phyloP scores from a whole-genome alignment of 2,329 filamentous ascomycete species.

The Phyllosticta ampelicida region DNA sequence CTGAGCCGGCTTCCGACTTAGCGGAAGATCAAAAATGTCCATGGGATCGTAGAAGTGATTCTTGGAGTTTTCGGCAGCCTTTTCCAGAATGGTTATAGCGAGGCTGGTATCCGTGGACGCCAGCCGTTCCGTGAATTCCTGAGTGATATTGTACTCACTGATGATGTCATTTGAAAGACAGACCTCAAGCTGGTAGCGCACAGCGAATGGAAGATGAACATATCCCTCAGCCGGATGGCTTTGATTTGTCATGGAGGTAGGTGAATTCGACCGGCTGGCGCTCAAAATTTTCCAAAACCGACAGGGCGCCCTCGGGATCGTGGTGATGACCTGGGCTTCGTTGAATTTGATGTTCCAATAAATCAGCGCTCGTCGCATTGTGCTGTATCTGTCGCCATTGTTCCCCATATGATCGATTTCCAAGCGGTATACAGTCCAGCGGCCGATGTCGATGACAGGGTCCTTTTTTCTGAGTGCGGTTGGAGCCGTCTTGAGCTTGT shows the following conservation, averaged over 20 bases:
- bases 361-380: slow-evolving; percentile 45
- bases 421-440: slow-evolving; percentile 53
- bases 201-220: slow-evolving; percentile 49
- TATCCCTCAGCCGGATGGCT: background rate
- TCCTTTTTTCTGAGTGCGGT: slow-evolving; percentile 30
- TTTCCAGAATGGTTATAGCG: slow-evolving; percentile 61
- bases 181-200: slow-evolving; percentile 85
- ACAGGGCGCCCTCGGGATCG: slow-evolving; percentile 16
- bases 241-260: background rate
- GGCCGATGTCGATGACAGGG: slow-evolving; percentile 30
- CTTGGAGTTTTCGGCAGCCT: slow-evolving; percentile 52
- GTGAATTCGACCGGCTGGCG: background rate
- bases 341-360: slow-evolving; percentile 61
- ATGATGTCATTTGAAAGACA: slow-evolving; percentile 74
- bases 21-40: slow-evolving; percentile 51
- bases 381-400: slow-evolving; percentile 25
- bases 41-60: slow-evolving; percentile 57
- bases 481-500: slow-evolving; percentile 22
- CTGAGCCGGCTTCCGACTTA: slow-evolving; percentile 32
- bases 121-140: slow-evolving; percentile 56
- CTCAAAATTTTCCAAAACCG: slow-evolving; percentile 20
- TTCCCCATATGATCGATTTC: slow-evolving; percentile 31
- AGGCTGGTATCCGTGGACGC: slow-evolving; percentile 38
- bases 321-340: slow-evolving; percentile 32
- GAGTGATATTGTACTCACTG: slow-evolving; percentile 61